Base-by-base conservation (phyloP, 192 early-diverging fungal species). In the Linnemannia exigua region DNA sequence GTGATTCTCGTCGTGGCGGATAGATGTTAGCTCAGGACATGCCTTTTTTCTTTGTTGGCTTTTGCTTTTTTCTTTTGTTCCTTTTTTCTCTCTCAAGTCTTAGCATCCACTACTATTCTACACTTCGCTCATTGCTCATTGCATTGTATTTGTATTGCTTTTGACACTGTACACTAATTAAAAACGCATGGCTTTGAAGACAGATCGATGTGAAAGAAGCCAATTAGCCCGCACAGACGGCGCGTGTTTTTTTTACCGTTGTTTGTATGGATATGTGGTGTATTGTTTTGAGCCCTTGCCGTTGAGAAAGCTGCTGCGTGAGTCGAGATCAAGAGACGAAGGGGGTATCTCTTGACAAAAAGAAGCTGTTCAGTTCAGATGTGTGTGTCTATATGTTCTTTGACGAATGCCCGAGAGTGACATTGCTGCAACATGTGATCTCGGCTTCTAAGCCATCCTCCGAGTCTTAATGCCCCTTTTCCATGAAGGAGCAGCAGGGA, bases 1-100 rank as follows among this genome's bases (percentile, higher is more conserved):
- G 76, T 41, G 82, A 77, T 20, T 76, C 76, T 33, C 82, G 82
- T 36, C 82, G 82, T 38, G 82, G 82, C 28, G 82, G 82, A 54
- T 84, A 74, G 38, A 66, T 5, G 38, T 72, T 5, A 44, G 16
- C n/a, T 72, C 41, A 12, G 2, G 2, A 15, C n/a, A 16, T 8
- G 14, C 28, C 9, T 33, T 41, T n/a, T 61, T 58, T 61, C 16
- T 41, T 61, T 33, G n/a, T n/a, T n/a, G n/a, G n/a, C 71, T 54
- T 46, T 20, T 58, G 17, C 41, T n/a, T 68, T 72, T 25, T 79
- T 79, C 72, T 51, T 79, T 66, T 6, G 63, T 72, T 73, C 61
- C 16, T 35, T 50, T 73, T n/a, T 68, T 74, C 67, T 74, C 58
- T 51, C 38, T 79, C 33, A n/a, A 46, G 20, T 67, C 25, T 33